phyloP scores from a whole-genome alignment of 768 basidiomycete species.

The Lyophyllum semitale region DNA sequence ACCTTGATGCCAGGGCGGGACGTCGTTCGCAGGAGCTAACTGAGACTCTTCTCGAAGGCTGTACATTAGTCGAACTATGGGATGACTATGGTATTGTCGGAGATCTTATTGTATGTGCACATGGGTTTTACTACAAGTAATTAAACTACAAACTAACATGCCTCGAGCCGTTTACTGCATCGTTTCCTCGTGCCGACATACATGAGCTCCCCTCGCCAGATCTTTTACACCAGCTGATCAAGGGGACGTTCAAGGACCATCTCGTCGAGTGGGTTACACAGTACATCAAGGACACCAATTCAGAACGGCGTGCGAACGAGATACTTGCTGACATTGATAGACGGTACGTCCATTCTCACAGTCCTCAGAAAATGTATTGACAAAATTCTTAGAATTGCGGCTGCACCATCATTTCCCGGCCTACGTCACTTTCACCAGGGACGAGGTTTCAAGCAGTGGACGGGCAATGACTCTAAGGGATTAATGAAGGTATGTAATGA shows the following conservation, averaged over 20 bases:
- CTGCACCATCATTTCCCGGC: conserved; percentile 13
- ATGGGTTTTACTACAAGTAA: background rate
- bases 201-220: conserved; percentile 28
- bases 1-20: conserved; percentile 9
- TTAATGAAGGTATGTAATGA: conserved; percentile 30
- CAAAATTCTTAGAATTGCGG: conserved; percentile 21
- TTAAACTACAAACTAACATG: background rate
- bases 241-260: conserved; percentile 39
- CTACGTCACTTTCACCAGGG: conserved; percentile 25
- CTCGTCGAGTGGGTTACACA: conserved; percentile 32
- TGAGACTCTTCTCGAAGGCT: conserved; percentile 14
- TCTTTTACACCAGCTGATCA: conserved; percentile 33
- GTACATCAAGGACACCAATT: conserved; percentile 20
- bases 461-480: conserved; percentile 30
- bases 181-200: conserved; percentile 23
- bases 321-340: conserved; percentile 37
- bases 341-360: conserved; percentile 18
- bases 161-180: conserved; percentile 12
- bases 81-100: conserved; percentile 26
- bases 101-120: conserved; percentile 15
- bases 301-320: conserved; percentile 10
- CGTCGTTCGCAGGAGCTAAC: conserved; percentile 16
- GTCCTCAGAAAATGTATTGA: too few species aligned
- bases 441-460: conserved; percentile 32
- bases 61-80: conserved; percentile 20